Evolutionary conservation across 352 stramenopile species (phyloP).

Genomic region (Detonula confervacea): DNA sequence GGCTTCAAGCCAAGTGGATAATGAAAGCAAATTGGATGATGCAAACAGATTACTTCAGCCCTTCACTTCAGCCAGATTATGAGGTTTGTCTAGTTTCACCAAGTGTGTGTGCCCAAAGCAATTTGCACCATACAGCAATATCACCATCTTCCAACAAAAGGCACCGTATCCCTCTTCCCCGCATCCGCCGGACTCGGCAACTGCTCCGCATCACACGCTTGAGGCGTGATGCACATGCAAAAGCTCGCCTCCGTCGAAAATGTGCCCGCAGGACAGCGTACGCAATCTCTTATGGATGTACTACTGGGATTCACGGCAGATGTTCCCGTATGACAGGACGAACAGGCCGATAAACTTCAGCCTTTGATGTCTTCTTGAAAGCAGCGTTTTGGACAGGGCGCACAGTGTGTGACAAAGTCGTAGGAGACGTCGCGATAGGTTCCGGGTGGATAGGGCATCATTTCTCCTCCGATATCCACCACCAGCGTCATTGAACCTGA

Average conservation of each 20-base stretch:
- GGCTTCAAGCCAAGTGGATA: no score
- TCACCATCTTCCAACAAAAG: conserved; percentile 36
- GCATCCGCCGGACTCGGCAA: conserved; percentile 47
- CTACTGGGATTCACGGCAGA: conserved; percentile 23
- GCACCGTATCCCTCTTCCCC: conserved; percentile 50
- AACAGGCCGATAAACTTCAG: conserved; percentile 42
- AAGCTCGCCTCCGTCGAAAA: conserved; percentile 31
- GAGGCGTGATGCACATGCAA: conserved; percentile 50
- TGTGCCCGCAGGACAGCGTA: conserved; percentile 53
- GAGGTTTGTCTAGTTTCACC: no score
- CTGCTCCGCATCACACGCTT: conserved; percentile 36
- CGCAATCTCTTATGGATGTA: conserved; percentile 42
- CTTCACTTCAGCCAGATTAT: no score
- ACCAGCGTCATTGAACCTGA: conserved; percentile 19
- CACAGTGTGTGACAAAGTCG: conserved; percentile 45
- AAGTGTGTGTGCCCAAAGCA: no score
- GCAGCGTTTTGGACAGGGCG: conserved; percentile 39
- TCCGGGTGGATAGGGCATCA: conserved; percentile 51
- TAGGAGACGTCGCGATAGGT: conserved; percentile 56
- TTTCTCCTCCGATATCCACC: conserved; percentile 32
- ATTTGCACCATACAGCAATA: no score
- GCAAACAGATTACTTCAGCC: no score
- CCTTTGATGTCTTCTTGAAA: conserved; percentile 60
- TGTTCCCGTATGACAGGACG: conserved; percentile 46
- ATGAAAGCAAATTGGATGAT: no score